Conservation (phyloP, 2,329 filamentous ascomycete species). For the Coniochaeta sp. region DNA sequence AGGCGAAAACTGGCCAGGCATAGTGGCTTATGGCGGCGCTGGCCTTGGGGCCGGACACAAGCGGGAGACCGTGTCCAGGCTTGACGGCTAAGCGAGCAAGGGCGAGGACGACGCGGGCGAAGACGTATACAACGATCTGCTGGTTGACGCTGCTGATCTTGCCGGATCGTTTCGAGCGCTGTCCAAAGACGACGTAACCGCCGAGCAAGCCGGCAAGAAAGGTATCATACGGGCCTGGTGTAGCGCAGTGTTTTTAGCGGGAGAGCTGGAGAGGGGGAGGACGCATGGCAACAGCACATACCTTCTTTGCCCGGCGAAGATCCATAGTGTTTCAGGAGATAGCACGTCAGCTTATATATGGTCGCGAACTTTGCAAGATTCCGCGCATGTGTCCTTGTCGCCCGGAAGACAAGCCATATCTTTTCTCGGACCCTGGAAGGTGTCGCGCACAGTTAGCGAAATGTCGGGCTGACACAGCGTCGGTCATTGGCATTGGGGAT, state of each 20-base stretch:
- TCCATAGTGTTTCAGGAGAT: slow-evolving; percentile 61
- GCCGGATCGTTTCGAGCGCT: slow-evolving; percentile 53
- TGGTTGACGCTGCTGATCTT: slow-evolving; percentile 77
- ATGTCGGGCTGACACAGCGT: neutral
- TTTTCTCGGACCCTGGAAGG: slow-evolving; percentile 62
- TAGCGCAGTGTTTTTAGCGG: neutral
- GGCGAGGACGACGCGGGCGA: slow-evolving; percentile 81
- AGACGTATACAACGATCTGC: slow-evolving; percentile 98
- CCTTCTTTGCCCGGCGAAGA: slow-evolving; percentile 53
- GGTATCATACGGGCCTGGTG: slow-evolving; percentile 64
- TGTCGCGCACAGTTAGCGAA: neutral
- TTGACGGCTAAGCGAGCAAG: slow-evolving; percentile 78
- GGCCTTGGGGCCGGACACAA: slow-evolving; percentile 40
- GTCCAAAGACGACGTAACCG: slow-evolving; percentile 88
- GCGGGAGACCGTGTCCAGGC: slow-evolving; percentile 43
- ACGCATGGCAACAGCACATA: slow-evolving; percentile 15
- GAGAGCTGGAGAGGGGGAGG: neutral
- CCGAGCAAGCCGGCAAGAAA: slow-evolving; percentile 84
- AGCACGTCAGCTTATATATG: slow-evolving; percentile 80
- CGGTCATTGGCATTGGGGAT: slow-evolving; percentile 1
- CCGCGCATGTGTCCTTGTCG: slow-evolving; percentile 81
- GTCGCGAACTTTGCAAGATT: slow-evolving; percentile 90
- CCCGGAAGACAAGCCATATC: slow-evolving; percentile 67
- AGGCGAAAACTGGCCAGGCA: slow-evolving; percentile 90
- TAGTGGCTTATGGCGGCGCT: slow-evolving; percentile 53